Evolutionary conservation across 352 stramenopile species (phyloP), one percentile per base, ranked within the genome.

Genomic region (Phytophthora pistaciae): DNA sequence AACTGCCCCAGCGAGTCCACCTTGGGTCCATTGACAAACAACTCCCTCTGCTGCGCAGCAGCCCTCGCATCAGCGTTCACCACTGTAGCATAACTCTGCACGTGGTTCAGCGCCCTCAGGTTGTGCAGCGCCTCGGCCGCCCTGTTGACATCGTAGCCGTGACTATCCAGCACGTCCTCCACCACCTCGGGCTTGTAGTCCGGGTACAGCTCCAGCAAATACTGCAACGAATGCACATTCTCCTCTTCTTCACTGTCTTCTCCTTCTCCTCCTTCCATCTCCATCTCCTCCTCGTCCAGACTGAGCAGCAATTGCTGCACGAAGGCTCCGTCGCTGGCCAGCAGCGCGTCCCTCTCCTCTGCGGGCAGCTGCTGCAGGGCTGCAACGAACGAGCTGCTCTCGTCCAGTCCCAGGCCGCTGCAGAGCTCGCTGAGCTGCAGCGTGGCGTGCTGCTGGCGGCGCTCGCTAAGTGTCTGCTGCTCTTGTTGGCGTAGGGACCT

Each of bases 241-340:
- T 79, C 62, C 40, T 50, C 72, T 6, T 55, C 71, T 1, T 77
- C 49, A 0, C 80, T 66, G 23, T 60, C 60, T 6, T 82, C 70
- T n/a, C 72, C 61, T 5, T 84, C 72, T 49, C 9, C 48, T 31
- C 3, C 3, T 87, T 44, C 38, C 29, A 33, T 33, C 29, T 10
- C 29, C 29, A 33, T 33, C 16, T 44, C 38, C 5, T 40, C 78
- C n/a, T 87, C 73, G 27, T 92, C 84, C 21, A 92, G 54, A 62
- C 74, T 68, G n/a, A 90, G 66, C 50, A 92, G 60, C 23, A 94
- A 56, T 27, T 87, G 84, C 74, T 94, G 84, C 31, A 93, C 77
- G 40, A 91, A 93, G 0, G 76, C 80, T 55, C 85, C 84, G 48
- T 91, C 76, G 1, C 72, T 77, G 13, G 71, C 70, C 7, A 91